Evolutionary conservation across 2,329 filamentous ascomycete species (phyloP).

Genomic region (Diaporthe longicolla): DNA sequence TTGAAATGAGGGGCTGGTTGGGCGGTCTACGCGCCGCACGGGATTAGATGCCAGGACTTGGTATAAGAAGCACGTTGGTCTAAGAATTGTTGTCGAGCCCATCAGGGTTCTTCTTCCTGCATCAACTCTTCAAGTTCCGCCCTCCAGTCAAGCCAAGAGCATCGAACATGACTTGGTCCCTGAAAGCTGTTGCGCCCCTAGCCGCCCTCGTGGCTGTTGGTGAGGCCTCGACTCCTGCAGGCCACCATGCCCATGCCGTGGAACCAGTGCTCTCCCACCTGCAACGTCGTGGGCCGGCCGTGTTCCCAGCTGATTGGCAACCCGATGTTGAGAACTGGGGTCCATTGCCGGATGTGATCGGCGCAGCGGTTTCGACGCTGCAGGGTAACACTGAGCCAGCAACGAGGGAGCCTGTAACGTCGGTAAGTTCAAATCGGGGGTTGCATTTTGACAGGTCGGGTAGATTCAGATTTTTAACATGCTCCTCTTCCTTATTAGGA

Average conservation of each 20-base stretch:
- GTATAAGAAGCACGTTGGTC: constrained; percentile 7
- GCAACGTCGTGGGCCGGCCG: constrained; percentile 15
- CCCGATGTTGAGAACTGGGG: constrained; percentile 26
- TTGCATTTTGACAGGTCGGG: neutral
- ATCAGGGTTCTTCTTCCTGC: constrained; percentile 28
- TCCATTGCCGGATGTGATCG: constrained; percentile 7
- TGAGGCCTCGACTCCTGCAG: constrained; percentile 26
- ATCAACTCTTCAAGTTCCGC: neutral
- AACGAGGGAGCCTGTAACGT: constrained; percentile 7
- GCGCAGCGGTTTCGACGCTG: neutral
- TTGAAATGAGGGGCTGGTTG: constrained; percentile 22
- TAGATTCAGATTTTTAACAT: neutral
- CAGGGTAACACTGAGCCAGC: constrained; percentile 11
- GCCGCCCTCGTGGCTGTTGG: constrained; percentile 24
- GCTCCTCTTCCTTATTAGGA: neutral
- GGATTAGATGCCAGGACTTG: neutral
- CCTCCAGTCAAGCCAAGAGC: neutral
- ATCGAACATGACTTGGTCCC: constrained; percentile 13
- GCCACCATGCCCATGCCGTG: constrained; percentile 28
- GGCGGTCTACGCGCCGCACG: neutral
- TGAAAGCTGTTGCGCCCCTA: constrained; percentile 22
- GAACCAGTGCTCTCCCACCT: constrained; percentile 18
- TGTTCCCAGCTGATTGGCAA: constrained; percentile 21
- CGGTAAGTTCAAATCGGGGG: neutral
- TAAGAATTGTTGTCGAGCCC: neutral